Base-by-base conservation (phyloP, 768 basidiomycete species). In the Lactarius quietus region DNA sequence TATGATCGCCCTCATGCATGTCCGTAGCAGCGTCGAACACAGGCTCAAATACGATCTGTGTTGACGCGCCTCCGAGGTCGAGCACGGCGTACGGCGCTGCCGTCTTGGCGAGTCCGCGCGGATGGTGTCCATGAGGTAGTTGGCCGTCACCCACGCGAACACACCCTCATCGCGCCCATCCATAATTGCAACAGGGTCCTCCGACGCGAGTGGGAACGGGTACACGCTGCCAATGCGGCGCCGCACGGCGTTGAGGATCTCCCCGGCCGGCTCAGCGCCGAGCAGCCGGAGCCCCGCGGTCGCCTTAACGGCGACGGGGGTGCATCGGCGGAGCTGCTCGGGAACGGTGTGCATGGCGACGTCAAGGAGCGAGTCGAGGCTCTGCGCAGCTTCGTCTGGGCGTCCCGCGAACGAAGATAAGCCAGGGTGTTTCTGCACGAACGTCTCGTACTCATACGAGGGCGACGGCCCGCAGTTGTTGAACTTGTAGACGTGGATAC, bases 401-500 rank as follows among this genome's bases (percentile, higher is more conserved):
- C 81, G 74, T 17, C 76, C 82, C 0, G 78, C 78, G 71, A 81
- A 95, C 0, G 77, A 72, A 0, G 90, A 93, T 3, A 98, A 78
- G 0, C 96, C 95, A 0, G 92, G 93, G 31, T 89, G 81, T 8
- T 82, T 86, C 81, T 86, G 84, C 72, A 84, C 84, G 83, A 98
- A 98, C 8, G 90, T 89, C 73, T 99, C 97, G 79, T 95, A 95
- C 74, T 98, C 96, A 76, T 91, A 92, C 26, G 80, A 73, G 1
- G 94, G 87, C 0, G 89, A 84, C 0, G 87, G 75, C 0, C 81
- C 80, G 79, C 94, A 95, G 79, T 94, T 88, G 82, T 96, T 83
- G 85, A 98, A 98, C 74, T 97, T 98, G 87, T 98, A 99, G 36
- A 98, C 83, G 81, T 99, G 97, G 72, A 98, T 95, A 20, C 97